A percentile compares a stretch with the other conserved stretches of the same genome.
Evolutionary conservation across 345 rosid genomes (phyloP).

Genomic region (Acer saccharum): DNA sequence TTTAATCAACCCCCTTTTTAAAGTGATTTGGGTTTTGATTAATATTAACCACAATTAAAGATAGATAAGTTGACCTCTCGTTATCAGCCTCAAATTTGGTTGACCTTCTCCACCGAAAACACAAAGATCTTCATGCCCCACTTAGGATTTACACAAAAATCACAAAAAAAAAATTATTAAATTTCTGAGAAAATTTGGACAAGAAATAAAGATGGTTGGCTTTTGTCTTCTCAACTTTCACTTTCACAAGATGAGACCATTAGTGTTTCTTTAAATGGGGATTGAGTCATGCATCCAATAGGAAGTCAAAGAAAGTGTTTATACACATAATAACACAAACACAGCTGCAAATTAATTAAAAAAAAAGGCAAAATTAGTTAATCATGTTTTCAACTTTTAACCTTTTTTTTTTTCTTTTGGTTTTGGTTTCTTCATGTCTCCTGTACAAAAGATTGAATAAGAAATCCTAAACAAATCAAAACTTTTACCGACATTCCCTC

Average conservation of each 20-base stretch:
- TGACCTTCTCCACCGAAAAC: conserved; percentile 15
- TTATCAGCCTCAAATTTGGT: not conserved
- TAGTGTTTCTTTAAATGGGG: not conserved
- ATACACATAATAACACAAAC: not conserved
- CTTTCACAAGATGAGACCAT: not conserved
- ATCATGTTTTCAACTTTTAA: conserved; percentile 25
- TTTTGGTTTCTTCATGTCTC: not conserved
- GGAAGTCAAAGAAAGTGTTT: conserved; percentile 37
- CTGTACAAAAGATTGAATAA: not conserved
- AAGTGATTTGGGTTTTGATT: not conserved
- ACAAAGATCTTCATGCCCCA: conserved; percentile 28
- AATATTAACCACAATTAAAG: not conserved
- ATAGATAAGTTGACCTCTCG: not conserved
- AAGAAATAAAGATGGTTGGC: conserved; percentile 7
- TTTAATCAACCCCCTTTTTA: not conserved
- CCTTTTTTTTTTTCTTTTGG: conserved; percentile 7
- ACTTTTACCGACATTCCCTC: conserved; percentile 28
- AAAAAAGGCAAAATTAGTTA: conserved; percentile 9
- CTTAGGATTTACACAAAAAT: conserved; percentile 17
- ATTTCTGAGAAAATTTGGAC: conserved; percentile 9
- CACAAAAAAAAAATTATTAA: not conserved
- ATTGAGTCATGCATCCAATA: conserved; percentile 26
- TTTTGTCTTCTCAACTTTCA: conserved; percentile 10
- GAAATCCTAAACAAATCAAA: not conserved
- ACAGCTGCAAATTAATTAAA: conserved; percentile 15